Conservation (phyloP, 176 grass and related monocot genomes). For the Bromus sterilis region DNA sequence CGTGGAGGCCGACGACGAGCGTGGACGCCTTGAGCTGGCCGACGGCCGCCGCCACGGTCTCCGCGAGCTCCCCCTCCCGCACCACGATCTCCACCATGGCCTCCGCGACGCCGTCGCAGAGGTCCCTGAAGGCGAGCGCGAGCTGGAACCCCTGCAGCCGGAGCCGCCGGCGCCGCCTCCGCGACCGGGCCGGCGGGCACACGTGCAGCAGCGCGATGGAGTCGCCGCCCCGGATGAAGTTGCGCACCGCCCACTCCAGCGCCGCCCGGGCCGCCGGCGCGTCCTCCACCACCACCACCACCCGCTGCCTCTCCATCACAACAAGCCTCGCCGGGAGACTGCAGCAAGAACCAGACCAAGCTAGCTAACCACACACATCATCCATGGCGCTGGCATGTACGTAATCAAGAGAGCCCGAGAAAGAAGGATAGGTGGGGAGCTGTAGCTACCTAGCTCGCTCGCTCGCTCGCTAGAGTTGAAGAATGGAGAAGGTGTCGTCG, state of each 20-base stretch:
- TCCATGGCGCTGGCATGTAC: neutral
- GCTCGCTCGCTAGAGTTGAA: too few relatives aligned
- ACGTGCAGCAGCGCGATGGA: constrained; percentile 88
- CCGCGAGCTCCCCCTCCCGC: constrained; percentile 64
- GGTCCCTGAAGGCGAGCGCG: constrained; percentile 88
- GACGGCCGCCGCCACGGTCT: constrained; percentile 57
- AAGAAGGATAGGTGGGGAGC: neutral
- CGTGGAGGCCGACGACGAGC: constrained; percentile 83
- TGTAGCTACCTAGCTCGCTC: neutral
- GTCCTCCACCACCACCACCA: constrained; percentile 91
- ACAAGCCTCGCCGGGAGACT: too few relatives aligned
- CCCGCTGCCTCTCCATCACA: constrained; percentile 69
- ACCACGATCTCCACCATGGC: constrained; percentile 97
- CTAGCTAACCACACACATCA: neutral
- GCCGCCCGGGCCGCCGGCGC: constrained; percentile 48
- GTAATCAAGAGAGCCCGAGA: neutral
- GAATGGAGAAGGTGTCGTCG: neutral
- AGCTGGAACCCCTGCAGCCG: constrained; percentile 77
- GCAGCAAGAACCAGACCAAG: neutral
- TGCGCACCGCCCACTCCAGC: constrained; percentile 78
- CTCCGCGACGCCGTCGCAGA: constrained; percentile 96
- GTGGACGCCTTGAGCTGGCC: constrained; percentile 57
- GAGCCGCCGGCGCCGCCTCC: constrained; percentile 37
- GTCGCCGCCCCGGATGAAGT: constrained; percentile 82
- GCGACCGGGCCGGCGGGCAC: constrained; percentile 52